These are phyloP conservation scores for Beverwykella pulmonaria DNA, from an alignment of 495 filamentous ascomycete genomes.

Conservation along the genomic window DNA sequence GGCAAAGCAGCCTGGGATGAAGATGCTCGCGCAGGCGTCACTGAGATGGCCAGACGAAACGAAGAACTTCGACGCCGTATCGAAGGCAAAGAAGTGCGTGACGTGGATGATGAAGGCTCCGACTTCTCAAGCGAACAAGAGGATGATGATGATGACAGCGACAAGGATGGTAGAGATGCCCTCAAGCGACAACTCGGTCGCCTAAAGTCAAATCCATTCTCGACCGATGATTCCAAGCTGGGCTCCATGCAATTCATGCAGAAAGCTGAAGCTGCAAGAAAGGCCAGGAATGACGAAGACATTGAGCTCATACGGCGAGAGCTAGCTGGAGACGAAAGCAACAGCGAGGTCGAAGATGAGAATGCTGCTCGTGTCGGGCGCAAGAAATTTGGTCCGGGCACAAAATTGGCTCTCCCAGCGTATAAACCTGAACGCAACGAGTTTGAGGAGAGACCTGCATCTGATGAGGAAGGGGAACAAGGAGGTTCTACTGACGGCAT, in stretches of 20 bases:
- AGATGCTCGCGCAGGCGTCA: constrained; percentile 60
- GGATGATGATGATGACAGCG: constrained; percentile 59
- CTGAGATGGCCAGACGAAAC: constrained; percentile 79
- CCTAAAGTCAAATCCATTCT: constrained; percentile 51
- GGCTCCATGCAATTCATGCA: constrained; percentile 89
- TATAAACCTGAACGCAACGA: constrained; percentile 47
- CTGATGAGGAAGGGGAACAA: constrained; percentile 50
- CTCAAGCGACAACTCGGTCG: constrained; percentile 60
- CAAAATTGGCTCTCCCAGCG: constrained; percentile 15
- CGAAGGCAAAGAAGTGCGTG: constrained; percentile 67
- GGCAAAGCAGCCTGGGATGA: constrained; percentile 49
- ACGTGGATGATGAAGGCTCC: constrained; percentile 51
- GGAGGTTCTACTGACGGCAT: constrained; percentile 42
- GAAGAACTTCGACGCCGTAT: constrained; percentile 84
- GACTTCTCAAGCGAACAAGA: constrained; percentile 60
- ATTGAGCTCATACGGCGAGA: constrained; percentile 75
- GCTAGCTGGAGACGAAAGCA: constrained; percentile 53
- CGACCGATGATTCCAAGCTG: constrained; percentile 55
- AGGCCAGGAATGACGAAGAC: constrained; percentile 77
- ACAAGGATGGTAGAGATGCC: constrained; percentile 54
- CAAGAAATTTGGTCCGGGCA: constrained; percentile 45
- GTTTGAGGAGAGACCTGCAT: constrained; percentile 61
- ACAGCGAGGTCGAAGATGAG: constrained; percentile 50
- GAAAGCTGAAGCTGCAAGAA: constrained; percentile 75
- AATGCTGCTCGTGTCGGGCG: constrained; percentile 41